A percentile compares a stretch with the other conserved stretches of the same genome.
Evolutionary conservation across 495 filamentous ascomycete species (phyloP).

Genomic region (Poronia punctata): DNA sequence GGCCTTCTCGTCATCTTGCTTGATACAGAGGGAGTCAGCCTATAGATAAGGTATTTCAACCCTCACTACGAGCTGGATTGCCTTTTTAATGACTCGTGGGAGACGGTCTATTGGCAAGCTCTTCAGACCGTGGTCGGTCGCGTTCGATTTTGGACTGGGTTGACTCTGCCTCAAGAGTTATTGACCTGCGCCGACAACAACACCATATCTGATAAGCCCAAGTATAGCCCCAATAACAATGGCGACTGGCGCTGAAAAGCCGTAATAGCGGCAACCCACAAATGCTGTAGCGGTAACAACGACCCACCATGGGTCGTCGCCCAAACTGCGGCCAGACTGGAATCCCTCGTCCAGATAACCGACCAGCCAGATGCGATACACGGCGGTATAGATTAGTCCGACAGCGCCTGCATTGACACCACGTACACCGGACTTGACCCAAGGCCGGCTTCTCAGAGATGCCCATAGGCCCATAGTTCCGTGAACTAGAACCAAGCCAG

Average conservation of each 20-base stretch:
- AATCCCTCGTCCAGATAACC: slow-evolving; percentile 57
- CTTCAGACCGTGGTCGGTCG: no score
- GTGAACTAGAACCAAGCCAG: slow-evolving; percentile 58
- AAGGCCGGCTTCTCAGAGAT: slow-evolving; percentile 44
- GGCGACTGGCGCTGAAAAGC: slow-evolving; percentile 50
- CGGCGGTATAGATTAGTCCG: slow-evolving; percentile 74
- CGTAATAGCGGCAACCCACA: slow-evolving; percentile 57
- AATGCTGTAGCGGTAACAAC: slow-evolving; percentile 58
- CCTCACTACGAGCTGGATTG: no score
- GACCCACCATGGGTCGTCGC: slow-evolving; percentile 68
- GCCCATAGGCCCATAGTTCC: slow-evolving; percentile 68
- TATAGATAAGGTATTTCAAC: no score
- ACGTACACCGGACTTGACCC: slow-evolving; percentile 51
- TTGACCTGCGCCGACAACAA: no score
- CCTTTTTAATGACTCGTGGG: no score
- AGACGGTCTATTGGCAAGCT: no score
- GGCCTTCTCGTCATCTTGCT: no score
- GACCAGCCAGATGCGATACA: slow-evolving; percentile 78
- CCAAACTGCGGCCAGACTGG: slow-evolving; percentile 50
- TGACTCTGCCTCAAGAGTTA: no score
- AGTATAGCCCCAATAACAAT: slow-evolving; percentile 60
- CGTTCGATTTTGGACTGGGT: no score
- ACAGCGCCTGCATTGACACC: slow-evolving; percentile 74
- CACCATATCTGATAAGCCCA: slow-evolving; percentile 61
- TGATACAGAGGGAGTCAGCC: no score